Base-by-base conservation (phyloP, 257 asterid species). In the Nyctanthes arbortristis region DNA sequence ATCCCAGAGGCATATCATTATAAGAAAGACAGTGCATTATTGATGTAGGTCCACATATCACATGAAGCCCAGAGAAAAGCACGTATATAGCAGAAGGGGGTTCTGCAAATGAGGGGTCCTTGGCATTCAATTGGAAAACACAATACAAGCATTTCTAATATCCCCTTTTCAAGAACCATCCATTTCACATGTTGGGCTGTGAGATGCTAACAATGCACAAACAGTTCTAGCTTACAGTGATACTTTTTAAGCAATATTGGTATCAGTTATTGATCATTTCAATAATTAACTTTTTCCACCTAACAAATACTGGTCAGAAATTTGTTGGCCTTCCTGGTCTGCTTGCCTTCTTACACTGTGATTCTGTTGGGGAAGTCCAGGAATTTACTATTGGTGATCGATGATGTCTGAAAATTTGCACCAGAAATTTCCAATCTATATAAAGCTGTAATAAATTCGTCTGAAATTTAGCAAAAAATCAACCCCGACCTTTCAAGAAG, bases 91-190 rank as follows among this genome's bases (percentile, higher is more conserved):
- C 54, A 16, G 4, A 16, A 12, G 40, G 6, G 14, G 58, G 14
- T 49, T 52, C 59, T 24, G 59, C 59, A 52, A 43, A 22, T 52
- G n/a, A n/a, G n/a, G n/a, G n/a, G n/a, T n/a, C n/a, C n/a, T n/a
- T n/a, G 59, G 30, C 59, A 52, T 52, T 52, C 5, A 52, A 52
- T 52, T 52, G 30, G 59, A 52, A 52, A 52, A 52, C 22, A 52
- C 59, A 22, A 52, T 30, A 49, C 14, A 3, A 52, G 22, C 59
- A 49, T 47, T 47, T 47, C 58, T 14, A n/a, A n/a, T 11, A 47
- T 18, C 25, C 7, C 3, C 18, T 5, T 39, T 14, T 14, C n/a
- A 37, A 39, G 0, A 20, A 43, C 4, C 4, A 49, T 28, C 5
- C 22, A 30, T 16, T 52, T 30, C 59, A 52, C 59, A 52, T 22